phyloP scores from a whole-genome alignment of 257 asterid species.

The Gardenia jasminoides region DNA sequence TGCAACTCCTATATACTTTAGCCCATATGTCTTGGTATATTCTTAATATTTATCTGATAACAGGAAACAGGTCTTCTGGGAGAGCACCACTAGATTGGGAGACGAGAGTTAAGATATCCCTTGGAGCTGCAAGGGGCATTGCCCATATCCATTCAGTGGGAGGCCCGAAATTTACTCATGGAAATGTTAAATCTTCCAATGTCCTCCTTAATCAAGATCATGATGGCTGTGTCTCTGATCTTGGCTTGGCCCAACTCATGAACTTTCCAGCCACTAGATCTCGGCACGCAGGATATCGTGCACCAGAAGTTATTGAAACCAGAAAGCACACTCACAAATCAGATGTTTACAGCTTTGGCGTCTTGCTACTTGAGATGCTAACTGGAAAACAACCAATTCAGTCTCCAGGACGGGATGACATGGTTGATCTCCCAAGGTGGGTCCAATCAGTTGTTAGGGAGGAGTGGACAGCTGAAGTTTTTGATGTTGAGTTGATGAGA shows the following conservation, averaged over 20 bases:
- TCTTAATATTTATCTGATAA: conserved; percentile 8
- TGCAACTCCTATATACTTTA: not conserved
- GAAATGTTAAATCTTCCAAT: conserved; percentile 81
- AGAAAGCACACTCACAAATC: conserved; percentile 76
- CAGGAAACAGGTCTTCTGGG: conserved; percentile 61
- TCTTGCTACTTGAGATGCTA: conserved; percentile 83
- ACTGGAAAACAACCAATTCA: conserved; percentile 82
- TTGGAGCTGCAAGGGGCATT: conserved; percentile 80
- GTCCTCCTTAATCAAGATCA: conserved; percentile 74
- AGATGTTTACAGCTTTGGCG: conserved; percentile 93
- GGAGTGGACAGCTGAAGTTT: conserved; percentile 97
- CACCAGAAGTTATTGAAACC: conserved; percentile 77
- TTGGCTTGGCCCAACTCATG: conserved; percentile 81
- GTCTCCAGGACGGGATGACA: conserved; percentile 74
- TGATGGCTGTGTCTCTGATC: conserved; percentile 70
- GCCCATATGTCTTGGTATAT: not conserved
- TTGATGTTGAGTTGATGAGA: conserved; percentile 79
- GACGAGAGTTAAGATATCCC: conserved; percentile 66
- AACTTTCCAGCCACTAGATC: conserved; percentile 62
- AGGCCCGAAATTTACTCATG: conserved; percentile 81
- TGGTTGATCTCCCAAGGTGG: conserved; percentile 88
- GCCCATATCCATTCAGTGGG: conserved; percentile 71
- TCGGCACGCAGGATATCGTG: conserved; percentile 76
- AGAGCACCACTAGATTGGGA: conserved; percentile 81
- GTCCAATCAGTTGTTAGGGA: conserved; percentile 96